Evolutionary conservation across 164 flowering plant genomes (phyloP), one percentile per base, ranked within the genome.

Genomic region (Cinnamomum chago): DNA sequence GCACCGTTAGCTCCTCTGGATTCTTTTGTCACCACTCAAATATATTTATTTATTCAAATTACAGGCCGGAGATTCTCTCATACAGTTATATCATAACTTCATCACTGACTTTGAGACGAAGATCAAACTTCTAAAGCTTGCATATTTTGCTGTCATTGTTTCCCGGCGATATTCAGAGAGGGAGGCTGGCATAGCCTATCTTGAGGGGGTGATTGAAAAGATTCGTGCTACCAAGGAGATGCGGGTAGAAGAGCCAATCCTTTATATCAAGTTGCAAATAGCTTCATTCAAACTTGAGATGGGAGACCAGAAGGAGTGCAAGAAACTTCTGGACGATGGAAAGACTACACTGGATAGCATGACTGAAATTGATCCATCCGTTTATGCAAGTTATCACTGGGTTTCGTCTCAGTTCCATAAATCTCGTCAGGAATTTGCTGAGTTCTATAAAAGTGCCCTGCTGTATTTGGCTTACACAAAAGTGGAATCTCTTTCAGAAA

Each of bases 341-440:
- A 92, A 92, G 80, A 86, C 81, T 75, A 92, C 93, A 6, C 88
- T 93, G 77, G 97, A 93, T 77, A 90, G 95, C 84, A 90, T 93
- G 99, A 92, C 97, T 60, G 98, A 95, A 70, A 91, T 95, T 71
- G 99, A 95, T 86, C 99, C 98, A 25, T 92, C 99, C 20, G 99
- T 95, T 13, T 90, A 93, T 89, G 97, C 99, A 40, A 92, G 83
- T 81, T 90, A 85, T 80, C 86, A 89, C 78, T 93, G 99, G 99
- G 85, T 91, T 72, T 93, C 97, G 27, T 95, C 97, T 74, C 98
- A 90, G 73, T 92, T 78, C 71, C 83, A 92, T 74, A 93, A 93
- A 73, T 80, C 85, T 50, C 89, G 83, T 55, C 90, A 87, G 67
- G 99, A 93, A 81, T 95, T 90, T 83, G 93, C 96, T 0, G 97